phyloP scores from a whole-genome alignment of 257 asterid species.

The Misopates orontium region DNA sequence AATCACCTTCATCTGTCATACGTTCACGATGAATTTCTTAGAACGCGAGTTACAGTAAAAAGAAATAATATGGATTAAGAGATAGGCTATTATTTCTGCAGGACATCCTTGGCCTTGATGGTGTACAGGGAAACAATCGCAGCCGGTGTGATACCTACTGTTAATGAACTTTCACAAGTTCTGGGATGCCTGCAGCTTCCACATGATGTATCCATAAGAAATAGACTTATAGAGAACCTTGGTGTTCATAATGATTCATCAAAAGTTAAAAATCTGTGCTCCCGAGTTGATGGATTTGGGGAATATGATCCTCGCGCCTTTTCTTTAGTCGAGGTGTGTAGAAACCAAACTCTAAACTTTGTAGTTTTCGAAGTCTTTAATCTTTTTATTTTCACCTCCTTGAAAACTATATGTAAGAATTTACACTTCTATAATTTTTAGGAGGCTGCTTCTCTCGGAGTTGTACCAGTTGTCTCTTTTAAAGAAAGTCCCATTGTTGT shows the following conservation, averaged over 20 bases:
- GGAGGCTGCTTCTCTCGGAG: constrained; percentile 96
- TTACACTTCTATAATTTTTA: constrained; percentile 32
- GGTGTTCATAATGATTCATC: constrained; percentile 48
- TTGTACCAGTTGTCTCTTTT: constrained; percentile 59
- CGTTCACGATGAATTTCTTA: constrained; percentile 1
- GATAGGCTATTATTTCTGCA: constrained; percentile 45
- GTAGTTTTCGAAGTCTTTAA: constrained; percentile 1
- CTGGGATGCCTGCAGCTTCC: constrained; percentile 92
- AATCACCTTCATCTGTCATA: constrained; percentile 13
- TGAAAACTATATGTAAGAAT: constrained; percentile 22
- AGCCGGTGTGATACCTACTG: constrained; percentile 73
- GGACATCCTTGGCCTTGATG: constrained; percentile 92
- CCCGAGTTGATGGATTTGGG: constrained; percentile 92
- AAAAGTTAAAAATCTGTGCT: constrained; percentile 53
- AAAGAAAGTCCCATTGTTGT: constrained; percentile 70
- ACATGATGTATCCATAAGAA: constrained; percentile 62
- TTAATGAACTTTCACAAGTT: constrained; percentile 77
- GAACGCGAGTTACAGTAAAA: constrained; percentile 13
- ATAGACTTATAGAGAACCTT: constrained; percentile 72
- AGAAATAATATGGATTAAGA: constrained; percentile 27
- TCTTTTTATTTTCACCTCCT: constrained; percentile 31
- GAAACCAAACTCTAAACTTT: constrained; percentile 13
- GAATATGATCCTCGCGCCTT: constrained; percentile 96
- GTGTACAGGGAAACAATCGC: constrained; percentile 76
- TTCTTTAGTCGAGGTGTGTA: constrained; percentile 82